phyloP scores from a whole-genome alignment of 1,139 yeast genomes.

The Sugiyamaella novakii region DNA sequence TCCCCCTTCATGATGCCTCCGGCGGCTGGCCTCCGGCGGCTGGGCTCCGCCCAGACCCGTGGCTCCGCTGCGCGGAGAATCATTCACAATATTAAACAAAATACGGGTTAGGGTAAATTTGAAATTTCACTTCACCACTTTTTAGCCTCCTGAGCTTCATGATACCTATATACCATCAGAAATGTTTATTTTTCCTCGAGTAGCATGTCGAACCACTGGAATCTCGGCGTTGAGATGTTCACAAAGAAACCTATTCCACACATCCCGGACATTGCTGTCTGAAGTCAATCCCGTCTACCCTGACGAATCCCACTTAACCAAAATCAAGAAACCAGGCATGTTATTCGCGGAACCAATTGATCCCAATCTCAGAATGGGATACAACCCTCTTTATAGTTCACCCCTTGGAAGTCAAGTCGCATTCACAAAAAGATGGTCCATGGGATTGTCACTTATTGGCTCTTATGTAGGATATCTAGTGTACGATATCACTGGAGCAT shows the following conservation, averaged over 20 bases:
- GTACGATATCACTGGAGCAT: conserved; percentile 31
- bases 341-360: conserved; percentile 42
- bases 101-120: background rate
- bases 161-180: no score
- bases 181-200: background rate
- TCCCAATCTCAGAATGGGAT: conserved; percentile 36
- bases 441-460: conserved; percentile 39
- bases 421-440: conserved; percentile 43
- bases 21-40: background rate
- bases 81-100: no score
- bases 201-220: no score
- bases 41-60: conserved; percentile 8
- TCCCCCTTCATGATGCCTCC: background rate
- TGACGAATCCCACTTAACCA: conserved; percentile 36
- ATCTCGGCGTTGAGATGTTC: no score
- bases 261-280: conserved; percentile 25
- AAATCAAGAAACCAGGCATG: conserved; percentile 42
- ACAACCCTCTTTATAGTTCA: conserved; percentile 40
- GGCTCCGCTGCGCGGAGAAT: conserved; percentile 7
- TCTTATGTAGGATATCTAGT: conserved; percentile 40
- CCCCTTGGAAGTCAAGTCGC: conserved; percentile 42
- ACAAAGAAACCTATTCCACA: conserved; percentile 26
- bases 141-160: no score
- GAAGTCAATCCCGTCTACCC: conserved; percentile 38
- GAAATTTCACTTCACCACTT: conserved; percentile 4